Percentiles rank a stretch among this genome's conserved stretches.
Evolutionary conservation across 345 rosid genomes (phyloP).

Genomic region (Angophora floribunda): DNA sequence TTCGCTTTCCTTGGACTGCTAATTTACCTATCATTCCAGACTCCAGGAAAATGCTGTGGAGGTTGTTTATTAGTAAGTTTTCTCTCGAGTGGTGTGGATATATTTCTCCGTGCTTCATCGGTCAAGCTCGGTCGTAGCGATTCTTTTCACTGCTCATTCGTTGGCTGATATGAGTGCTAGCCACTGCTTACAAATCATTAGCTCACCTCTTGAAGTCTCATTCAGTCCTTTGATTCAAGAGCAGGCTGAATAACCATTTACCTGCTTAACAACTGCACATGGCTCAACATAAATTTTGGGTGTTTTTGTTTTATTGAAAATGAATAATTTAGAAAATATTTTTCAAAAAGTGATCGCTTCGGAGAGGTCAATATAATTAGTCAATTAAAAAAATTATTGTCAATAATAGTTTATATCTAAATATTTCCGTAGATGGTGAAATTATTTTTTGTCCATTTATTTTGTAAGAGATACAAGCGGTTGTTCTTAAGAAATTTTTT

Average conservation of each 20-base stretch:
- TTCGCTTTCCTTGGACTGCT: neutral
- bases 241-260: neutral
- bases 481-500: accelerated
- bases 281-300: neutral
- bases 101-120: neutral
- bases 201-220: neutral
- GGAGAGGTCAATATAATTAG: neutral
- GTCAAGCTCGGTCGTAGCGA: neutral
- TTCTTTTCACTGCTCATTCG: neutral
- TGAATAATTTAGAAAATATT: neutral
- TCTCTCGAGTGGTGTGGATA: neutral
- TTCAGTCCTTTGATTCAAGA: neutral
- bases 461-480: neutral
- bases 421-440: accelerated
- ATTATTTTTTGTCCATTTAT: accelerated
- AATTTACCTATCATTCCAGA: neutral
- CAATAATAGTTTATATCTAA: neutral
- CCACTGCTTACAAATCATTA: neutral
- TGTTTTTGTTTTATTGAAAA: accelerated
- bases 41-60: neutral
- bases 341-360: accelerated
- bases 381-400: too few relatives aligned
- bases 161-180: neutral
- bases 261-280: too few relatives aligned
- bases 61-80: neutral